Base-by-base conservation (phyloP, 1,284 basidiomycete genomes). In the Irpex sp. region DNA sequence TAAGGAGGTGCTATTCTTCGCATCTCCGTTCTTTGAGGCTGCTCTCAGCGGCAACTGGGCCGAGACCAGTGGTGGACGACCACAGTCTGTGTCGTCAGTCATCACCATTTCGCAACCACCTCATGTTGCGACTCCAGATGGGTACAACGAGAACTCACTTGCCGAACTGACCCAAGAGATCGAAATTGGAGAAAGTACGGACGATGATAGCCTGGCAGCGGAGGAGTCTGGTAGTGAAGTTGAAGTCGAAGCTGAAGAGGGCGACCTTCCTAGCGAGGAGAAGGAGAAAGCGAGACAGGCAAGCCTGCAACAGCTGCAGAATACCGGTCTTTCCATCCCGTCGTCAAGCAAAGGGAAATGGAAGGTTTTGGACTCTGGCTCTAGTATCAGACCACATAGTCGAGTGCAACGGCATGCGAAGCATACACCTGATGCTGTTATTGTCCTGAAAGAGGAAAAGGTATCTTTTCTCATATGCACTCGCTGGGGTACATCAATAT, bases 11-110 rank as follows among this genome's bases (percentile, higher is more conserved):
- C 78, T 94, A 4, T 88, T 88, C 71, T 93, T 92, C 69, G 88
- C 90, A 1, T 91, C 89, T 4, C 89, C 91, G 0, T 94, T 94
- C 78, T 94, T 94, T 70, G 87, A 92, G 72, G 90, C 90, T 12
- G 88, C 90, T 19, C 77, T 94, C 55, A 89, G 86, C 64, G 91
- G 91, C 4, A 81, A 88, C 67, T 92, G 88, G 88, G 85, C 86
- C 6, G 88, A 91, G 73, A 91, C 77, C 2, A 69, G 65, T 56
- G 82, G 70, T 5, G 84, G 85, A 18, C 78, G 88, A 55, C 88
- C 87, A 16, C 81, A 80, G 37, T 90, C 87, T 59, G 85, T 89
- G 77, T 91, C 90, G 21, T 91, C 89, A 56, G 78, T 91, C 48
- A 88, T 92, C 68, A 92, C 90, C 28, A 90, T 92, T 60, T 88